phyloP scores from a whole-genome alignment of 441 rosid genomes.

The Hura crepitans region DNA sequence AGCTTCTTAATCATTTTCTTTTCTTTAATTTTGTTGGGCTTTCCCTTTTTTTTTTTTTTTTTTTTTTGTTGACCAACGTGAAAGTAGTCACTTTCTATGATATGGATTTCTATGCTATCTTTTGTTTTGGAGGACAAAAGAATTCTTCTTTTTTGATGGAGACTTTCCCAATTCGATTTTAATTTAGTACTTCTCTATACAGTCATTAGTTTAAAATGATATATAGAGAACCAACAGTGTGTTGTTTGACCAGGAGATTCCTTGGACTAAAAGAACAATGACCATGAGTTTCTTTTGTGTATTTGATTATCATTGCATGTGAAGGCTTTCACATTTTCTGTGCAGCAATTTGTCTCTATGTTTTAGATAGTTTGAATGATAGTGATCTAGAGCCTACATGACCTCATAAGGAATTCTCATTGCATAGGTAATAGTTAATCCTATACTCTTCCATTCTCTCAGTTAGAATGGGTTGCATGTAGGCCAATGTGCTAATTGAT shows the following conservation, averaged over 20 bases:
- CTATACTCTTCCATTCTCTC: not conserved
- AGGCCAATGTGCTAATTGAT: not conserved
- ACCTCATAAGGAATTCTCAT: not conserved
- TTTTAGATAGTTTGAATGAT: not conserved
- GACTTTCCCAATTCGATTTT: not conserved
- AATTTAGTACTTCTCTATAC: not conserved
- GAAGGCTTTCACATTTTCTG: not conserved
- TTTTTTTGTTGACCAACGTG: too few species aligned
- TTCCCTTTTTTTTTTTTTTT: too few species aligned
- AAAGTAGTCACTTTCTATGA: too few species aligned
- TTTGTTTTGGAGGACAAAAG: not conserved
- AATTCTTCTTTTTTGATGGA: not conserved
- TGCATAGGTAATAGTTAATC: not conserved
- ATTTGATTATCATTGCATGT: not conserved
- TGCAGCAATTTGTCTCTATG: not conserved
- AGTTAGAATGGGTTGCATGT: not conserved
- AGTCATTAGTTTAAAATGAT: not conserved
- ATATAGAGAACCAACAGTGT: not conserved
- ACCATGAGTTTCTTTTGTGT: not conserved
- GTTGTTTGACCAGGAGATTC: not conserved
- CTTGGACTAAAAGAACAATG: constrained; percentile 1
- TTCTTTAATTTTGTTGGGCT: too few species aligned
- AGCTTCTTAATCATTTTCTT: too few species aligned
- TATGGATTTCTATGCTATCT: too few species aligned
- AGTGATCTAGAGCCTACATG: not conserved